Evolutionary conservation across 2,329 filamentous ascomycete genomes (phyloP), one percentile per base, ranked within the genome.

Genomic region (Cercospora zeae-maydis): DNA sequence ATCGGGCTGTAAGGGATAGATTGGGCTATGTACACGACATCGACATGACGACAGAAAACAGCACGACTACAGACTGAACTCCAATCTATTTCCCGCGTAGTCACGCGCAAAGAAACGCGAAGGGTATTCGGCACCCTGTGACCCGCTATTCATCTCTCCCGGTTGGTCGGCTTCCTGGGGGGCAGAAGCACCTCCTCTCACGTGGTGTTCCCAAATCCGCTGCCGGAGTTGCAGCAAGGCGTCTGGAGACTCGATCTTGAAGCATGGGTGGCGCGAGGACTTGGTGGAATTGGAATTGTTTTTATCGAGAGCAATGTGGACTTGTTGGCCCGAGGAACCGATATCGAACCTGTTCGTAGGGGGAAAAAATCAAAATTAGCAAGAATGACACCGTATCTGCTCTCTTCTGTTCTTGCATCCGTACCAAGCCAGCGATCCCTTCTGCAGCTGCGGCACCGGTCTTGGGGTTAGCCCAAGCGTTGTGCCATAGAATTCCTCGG

Each of bases 101-200:
- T 78, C 77, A 60, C 77, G 79, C 0, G 84, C 85, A 72, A 88
- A 88, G 72, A 88, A 88, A 13, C 86, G 78, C 36, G 75, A 78
- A 0, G 86, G 85, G 68, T 86, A 87, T 71, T 88, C 86, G 1
- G 81, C 80, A 0, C 84, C 84, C 69, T 84, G 77, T 0, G 78
- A 74, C 2, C 84, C 81, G 56, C 65, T 70, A 67, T 78, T 75
- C 61, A 75, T 73, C 27, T 75, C 77, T 0, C 85, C 85, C 0
- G 85, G 85, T 71, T 77, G 71, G 75, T 88, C 86, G 2, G 81
- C 84, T 62, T 79, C 78, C 62, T 73, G 72, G 0, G 86, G 86
- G 3, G 83, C 83, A 0, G 79, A 79, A 2, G 76, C 72, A 0
- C 81, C 82, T 0, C 82, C 83, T 0, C 71, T 71, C 58, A 79